Evolutionary conservation across 345 rosid genomes (phyloP).

Genomic region (Linum trigynum): DNA sequence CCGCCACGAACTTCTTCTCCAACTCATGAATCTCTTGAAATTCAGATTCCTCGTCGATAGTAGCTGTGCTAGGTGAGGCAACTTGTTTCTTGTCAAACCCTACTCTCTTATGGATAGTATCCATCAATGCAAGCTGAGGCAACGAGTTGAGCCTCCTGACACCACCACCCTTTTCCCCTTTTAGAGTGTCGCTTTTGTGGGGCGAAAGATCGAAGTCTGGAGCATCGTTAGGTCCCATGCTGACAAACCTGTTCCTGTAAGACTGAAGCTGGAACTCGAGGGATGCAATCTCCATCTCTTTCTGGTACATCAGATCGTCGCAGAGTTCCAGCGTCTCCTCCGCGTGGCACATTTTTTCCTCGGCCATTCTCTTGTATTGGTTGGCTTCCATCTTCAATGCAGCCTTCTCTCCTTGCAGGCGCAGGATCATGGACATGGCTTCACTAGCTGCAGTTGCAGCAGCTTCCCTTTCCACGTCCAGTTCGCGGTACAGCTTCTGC

Average conservation of each 20-base stretch:
- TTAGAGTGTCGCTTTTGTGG: conserved; percentile 22
- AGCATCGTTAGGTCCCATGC: conserved; percentile 61
- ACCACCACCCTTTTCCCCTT: conserved; percentile 19
- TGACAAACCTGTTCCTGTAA: conserved; percentile 51
- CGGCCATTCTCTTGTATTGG: conserved; percentile 82
- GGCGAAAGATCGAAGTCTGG: conserved; percentile 32
- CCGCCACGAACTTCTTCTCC: conserved; percentile 22
- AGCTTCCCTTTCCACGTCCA: too few species aligned
- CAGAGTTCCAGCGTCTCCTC: conserved; percentile 56
- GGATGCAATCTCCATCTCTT: conserved; percentile 82
- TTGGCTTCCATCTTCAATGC: too few species aligned
- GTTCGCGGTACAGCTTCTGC: too few species aligned
- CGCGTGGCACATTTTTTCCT: conserved; percentile 67
- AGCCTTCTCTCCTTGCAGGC: conserved; percentile 79
- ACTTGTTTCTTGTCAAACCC: conserved; percentile 14
- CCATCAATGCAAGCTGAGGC: too few species aligned
- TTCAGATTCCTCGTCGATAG: conserved; percentile 12
- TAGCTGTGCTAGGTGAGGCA: conserved; percentile 7
- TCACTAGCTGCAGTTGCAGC: too few species aligned
- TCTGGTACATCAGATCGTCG: conserved; percentile 62
- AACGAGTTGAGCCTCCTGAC: conserved; percentile 32
- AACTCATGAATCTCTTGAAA: conserved; percentile 24
- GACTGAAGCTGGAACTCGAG: conserved; percentile 80
- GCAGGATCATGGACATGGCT: conserved; percentile 75
- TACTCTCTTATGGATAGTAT: conserved; percentile 17